Evolutionary conservation across 2,329 filamentous ascomycete genomes (phyloP).

Genomic region (Ramularia endophylla): DNA sequence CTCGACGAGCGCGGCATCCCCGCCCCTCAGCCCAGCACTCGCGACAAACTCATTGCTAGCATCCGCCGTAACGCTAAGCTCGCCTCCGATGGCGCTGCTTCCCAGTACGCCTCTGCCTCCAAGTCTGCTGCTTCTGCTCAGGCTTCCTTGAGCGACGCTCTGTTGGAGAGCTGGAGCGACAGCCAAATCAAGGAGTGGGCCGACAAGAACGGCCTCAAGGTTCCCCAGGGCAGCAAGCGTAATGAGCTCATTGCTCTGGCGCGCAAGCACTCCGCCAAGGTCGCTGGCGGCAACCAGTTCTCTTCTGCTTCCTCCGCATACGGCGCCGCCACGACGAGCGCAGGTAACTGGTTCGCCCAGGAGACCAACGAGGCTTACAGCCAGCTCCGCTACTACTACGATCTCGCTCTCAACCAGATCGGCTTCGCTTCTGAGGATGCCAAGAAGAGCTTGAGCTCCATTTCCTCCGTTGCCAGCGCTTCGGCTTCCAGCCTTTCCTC

Average conservation of each 20-base stretch:
- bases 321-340: constrained; percentile 46
- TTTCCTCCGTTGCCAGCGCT: constrained; percentile 22
- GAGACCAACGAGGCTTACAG: constrained; percentile 60
- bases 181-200: constrained; percentile 85
- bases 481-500: constrained; percentile 21
- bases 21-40: constrained; percentile 73
- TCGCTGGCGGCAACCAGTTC: constrained; percentile 55
- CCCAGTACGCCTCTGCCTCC: constrained; percentile 59
- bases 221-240: constrained; percentile 84
- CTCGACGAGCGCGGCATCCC: constrained; percentile 83
- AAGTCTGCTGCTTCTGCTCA: constrained; percentile 54
- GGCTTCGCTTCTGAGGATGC: constrained; percentile 39
- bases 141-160: constrained; percentile 68
- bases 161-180: constrained; percentile 89
- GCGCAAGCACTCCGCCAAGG: constrained; percentile 73
- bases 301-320: constrained; percentile 35
- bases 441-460: constrained; percentile 31
- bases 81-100: constrained; percentile 41
- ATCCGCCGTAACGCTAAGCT: constrained; percentile 82
- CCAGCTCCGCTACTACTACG: constrained; percentile 31
- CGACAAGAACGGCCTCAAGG: constrained; percentile 82
- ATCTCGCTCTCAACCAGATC: constrained; percentile 41
- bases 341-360: constrained; percentile 68
- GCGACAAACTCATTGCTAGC: constrained; percentile 81
- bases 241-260: constrained; percentile 88